Base-by-base conservation (phyloP, 768 basidiomycete genomes). In the Trametes coccinea region DNA sequence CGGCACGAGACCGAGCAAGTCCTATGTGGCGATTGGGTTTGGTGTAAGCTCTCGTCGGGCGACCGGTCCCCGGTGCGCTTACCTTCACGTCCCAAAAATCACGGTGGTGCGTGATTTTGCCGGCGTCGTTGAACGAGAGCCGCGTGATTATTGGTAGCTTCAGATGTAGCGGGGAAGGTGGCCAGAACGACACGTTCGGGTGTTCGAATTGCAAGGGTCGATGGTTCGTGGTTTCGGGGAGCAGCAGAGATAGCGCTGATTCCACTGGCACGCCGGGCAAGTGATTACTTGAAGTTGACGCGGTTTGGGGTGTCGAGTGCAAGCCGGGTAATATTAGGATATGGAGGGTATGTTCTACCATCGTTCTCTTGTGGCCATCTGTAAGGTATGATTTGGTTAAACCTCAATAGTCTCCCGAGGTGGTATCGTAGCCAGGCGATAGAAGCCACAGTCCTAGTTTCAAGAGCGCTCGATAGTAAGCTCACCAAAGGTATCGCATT, bases 271-370 rank as follows among this genome's bases (percentile, higher is more conserved):
- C 43, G 13, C 44, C 17, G 29, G 30, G 55, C 8, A 37, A 31
- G 16, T 22, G 34, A 31, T 34, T 46, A 4, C 34, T 9, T 41
- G 46, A 16, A 5, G 48, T 9, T 43, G 46, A 16, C 33, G 34
- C 55, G 9, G 74, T n/a, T 8, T 65, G 62, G 74, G 74, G 33
- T 69, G 29, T 50, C 39, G 74, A 58, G 60, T 89, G 87, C 70
- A 89, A 78, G 60, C 85, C 87, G 1, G 92, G 92, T 52, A 93
- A 80, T 61, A 92, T 75, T 55, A 92, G 78, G 43, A 93, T 76
- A 71, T 93, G 86, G 59, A 93, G 79, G 0, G 88, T 91, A 71
- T 92, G 92, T 69, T 92, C 88, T 48, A 93, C 84, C 29, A 92
- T 86, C 44, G 83, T 82, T 73, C 84, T 87, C 58, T 83, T 82